Evolutionary conservation across 2,329 filamentous ascomycete genomes (phyloP), one percentile per base, ranked within the genome.

Genomic region (Curvularia spicifera): DNA sequence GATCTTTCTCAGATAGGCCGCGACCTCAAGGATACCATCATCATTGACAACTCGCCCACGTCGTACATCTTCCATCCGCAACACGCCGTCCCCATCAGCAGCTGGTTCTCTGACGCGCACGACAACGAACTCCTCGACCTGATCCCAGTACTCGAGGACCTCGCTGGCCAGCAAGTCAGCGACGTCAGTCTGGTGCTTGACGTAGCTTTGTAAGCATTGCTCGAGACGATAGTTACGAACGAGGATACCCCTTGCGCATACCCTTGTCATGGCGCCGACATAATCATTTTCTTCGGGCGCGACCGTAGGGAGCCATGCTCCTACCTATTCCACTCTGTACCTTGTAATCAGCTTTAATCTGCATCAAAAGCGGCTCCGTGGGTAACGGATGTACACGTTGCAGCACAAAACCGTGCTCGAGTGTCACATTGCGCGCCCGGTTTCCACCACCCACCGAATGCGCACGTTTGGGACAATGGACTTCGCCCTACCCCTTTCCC

Each of bases 51-150:
- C 80, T 98, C 95, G 46, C 95, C 95, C 2, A 99, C 95, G 4
- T 98, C 94, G 12, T 99, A 99, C 82, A 98, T 99, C 72, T 99
- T 99, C 85, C 95, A 99, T 76, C 95, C 95, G 24, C 94, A 99
- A 81, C 95, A 99, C 78, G 95, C 95, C 60, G 94, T 99, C 49
- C 95, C 95, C 26, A 99, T 99, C 81, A 97, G 93, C 85, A 98
- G 94, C 84, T 99, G 95, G 95, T 99, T 99, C 82, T 97, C 93
- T 67, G 95, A 99, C 80, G 95, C 95, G 61, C 95, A 99, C 79
- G 95, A 99, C 82, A 99, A 99, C 80, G 95, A 99, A 84, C 85
- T 99, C 62, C 84, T 99, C 72, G 95, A 99, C 77, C 83, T 99
- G 71, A 98, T 99, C 77, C 95, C 95, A 52, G 95, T 99, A 71